Conservation (phyloP, 805 yeast genomes). For the Yamadazyma paraphyllophila region DNA sequence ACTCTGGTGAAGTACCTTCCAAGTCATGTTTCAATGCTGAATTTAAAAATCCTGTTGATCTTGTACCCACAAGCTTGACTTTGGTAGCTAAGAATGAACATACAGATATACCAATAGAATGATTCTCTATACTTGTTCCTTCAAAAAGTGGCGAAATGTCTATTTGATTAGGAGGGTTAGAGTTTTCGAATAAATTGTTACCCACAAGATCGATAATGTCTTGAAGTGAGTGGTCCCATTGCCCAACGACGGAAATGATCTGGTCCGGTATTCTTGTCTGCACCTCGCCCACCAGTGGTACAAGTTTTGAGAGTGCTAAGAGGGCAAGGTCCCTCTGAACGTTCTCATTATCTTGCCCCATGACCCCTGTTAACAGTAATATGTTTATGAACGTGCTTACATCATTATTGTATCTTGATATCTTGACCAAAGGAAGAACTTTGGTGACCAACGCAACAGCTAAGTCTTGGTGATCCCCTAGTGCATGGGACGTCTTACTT, state of each 20-base stretch:
- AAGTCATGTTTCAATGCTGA: constrained; percentile 4
- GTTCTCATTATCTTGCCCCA: too few species aligned
- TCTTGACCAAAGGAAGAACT: not conserved
- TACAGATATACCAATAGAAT: not conserved
- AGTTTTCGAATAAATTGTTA: not conserved
- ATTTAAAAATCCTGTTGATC: not conserved
- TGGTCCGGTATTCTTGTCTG: not conserved
- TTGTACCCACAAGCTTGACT: not conserved
- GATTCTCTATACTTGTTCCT: not conserved
- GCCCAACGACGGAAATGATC: not conserved
- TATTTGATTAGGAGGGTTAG: not conserved
- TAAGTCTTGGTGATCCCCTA: too few species aligned
- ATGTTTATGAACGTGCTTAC: not conserved
- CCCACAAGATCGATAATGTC: not conserved
- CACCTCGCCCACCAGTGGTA: too few species aligned
- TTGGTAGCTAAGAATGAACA: constrained; percentile 6
- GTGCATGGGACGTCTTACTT: too few species aligned
- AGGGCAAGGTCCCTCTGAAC: too few species aligned
- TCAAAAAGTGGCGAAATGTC: not conserved
- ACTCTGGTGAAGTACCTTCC: constrained; percentile 24
- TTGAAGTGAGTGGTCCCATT: not conserved
- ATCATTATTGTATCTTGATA: not conserved
- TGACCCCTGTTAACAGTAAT: not conserved
- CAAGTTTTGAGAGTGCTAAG: too few species aligned
- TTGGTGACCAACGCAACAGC: not conserved